A percentile compares a stretch with the other conserved stretches of the same genome.
Conservation (phyloP, 140 eudicot genomes). For the Erigeron philadelphicus region DNA sequence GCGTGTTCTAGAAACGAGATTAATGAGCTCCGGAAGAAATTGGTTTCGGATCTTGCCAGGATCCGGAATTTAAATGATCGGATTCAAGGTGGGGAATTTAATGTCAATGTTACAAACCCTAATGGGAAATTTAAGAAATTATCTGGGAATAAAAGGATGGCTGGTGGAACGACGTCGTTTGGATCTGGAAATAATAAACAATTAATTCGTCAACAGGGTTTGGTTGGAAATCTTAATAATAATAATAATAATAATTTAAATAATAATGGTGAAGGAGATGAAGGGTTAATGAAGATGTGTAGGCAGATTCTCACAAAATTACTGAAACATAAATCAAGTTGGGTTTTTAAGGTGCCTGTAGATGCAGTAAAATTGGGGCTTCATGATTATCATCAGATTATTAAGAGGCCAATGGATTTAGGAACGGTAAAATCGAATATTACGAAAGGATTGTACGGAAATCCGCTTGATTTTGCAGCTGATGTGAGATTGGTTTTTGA, state of each 20-base stretch:
- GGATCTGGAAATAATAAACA: slow-evolving; percentile 34
- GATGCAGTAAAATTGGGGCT: slow-evolving; percentile 61
- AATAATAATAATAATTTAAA: too few relatives aligned
- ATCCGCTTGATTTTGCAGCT: slow-evolving; percentile 55
- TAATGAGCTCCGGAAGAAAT: slow-evolving; percentile 47
- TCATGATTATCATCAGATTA: slow-evolving; percentile 65
- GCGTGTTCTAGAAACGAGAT: slow-evolving; percentile 48
- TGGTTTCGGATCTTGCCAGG: slow-evolving; percentile 56
- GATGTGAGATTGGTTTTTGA: slow-evolving; percentile 76
- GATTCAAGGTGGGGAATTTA: slow-evolving; percentile 45
- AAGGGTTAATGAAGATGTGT: slow-evolving; percentile 53
- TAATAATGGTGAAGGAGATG: slow-evolving; percentile 22
- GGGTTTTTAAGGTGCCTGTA: slow-evolving; percentile 58
- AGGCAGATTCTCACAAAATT: slow-evolving; percentile 48
- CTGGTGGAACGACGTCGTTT: slow-evolving; percentile 27
- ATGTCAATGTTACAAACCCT: slow-evolving; percentile 36
- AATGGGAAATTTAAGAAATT: slow-evolving; percentile 45
- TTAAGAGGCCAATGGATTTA: slow-evolving; percentile 84
- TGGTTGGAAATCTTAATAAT: neutral
- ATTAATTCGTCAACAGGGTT: slow-evolving; percentile 11
- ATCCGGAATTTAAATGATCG: slow-evolving; percentile 58
- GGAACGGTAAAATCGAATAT: slow-evolving; percentile 75
- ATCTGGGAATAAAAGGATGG: slow-evolving; percentile 43
- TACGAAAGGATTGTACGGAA: slow-evolving; percentile 33
- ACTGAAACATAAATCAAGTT: slow-evolving; percentile 49